Evolutionary conservation across 495 filamentous ascomycete species (phyloP), one percentile per base, ranked within the genome.

Genomic region (Aspergillus panamensis): DNA sequence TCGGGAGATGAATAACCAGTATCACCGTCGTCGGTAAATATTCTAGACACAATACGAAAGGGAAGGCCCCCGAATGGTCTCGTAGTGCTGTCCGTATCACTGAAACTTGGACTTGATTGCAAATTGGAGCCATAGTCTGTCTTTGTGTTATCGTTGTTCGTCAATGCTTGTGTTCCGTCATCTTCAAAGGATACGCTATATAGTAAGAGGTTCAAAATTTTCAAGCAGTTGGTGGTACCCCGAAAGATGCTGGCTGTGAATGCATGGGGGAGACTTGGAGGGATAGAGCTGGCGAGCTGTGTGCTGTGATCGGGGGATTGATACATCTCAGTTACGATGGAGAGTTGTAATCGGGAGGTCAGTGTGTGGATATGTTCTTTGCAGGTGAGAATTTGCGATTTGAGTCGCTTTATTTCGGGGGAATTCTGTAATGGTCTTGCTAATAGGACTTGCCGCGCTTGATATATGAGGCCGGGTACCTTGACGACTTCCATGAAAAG

Each of bases 401-500:
- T 45, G 6, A 45, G 19, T 8, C 19, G 42, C 17, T 45, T 45
- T 13, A 45, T 16, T 19, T 45, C 9, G 16, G 16, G 42, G 9
- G 42, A 20, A 20, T 45, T 17, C 9, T 21, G 16, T 16, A 20
- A 20, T 45, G 42, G 16, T 20, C 16, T 7, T 19, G 6, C 17
- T 20, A 21, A 9, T 5, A 45, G 42, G 19, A 20, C 16, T 45
- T 21, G 42, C 31, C 65, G 62, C 16, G 60, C 51, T 10, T 55
- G 54, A 33, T 48, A 37, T 2, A 68, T 59, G 8, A 68, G 25
- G 3, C 65, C 65, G 9, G 65, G 65, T 5, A 66, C 40, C 40
- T 63, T 65, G 14, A 59, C 60, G 25, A 66, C 55, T 33, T 62
- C 65, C 19, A 61, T 61, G 37, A 68, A 68, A 12, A 68, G 60